Evolutionary conservation across 208 protist species (phyloP).

Genomic region (Crithidia mellificae): DNA sequence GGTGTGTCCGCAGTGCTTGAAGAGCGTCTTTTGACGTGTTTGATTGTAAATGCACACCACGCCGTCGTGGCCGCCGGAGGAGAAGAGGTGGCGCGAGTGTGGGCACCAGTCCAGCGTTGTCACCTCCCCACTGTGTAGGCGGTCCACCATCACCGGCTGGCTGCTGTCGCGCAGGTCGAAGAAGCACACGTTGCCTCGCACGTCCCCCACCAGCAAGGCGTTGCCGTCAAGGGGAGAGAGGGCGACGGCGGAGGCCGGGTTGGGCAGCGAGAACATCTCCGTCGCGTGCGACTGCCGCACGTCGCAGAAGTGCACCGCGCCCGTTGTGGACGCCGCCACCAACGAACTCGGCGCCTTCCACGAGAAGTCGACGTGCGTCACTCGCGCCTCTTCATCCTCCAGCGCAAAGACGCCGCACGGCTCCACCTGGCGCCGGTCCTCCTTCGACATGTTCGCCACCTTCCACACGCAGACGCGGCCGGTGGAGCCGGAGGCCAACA

Average conservation of each 20-base stretch:
- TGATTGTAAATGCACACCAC: conserved; percentile 74
- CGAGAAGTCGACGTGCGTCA: conserved; percentile 67
- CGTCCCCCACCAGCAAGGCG: conserved; percentile 58
- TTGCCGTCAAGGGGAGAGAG: conserved; percentile 64
- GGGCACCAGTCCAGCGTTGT: conserved; percentile 82
- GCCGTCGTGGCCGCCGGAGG: conserved; percentile 72
- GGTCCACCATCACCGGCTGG: conserved; percentile 43
- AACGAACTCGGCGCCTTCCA: conserved; percentile 59
- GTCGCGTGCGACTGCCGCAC: conserved; percentile 36
- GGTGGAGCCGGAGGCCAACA: conserved; percentile 61
- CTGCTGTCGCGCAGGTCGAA: conserved; percentile 74
- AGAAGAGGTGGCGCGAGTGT: conserved; percentile 81
- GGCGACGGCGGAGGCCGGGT: conserved; percentile 40
- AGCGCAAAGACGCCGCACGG: conserved; percentile 46
- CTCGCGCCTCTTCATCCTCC: conserved; percentile 52
- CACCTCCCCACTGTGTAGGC: conserved; percentile 67
- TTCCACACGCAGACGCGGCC: conserved; percentile 72
- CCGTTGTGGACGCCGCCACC: conserved; percentile 45
- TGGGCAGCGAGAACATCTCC: conserved; percentile 56
- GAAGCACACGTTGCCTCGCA: conserved; percentile 55
- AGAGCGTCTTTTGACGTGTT: conserved; percentile 58
- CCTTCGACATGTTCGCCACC: conserved; percentile 74
- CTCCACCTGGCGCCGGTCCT: conserved; percentile 53
- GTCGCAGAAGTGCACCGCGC: conserved; percentile 59
- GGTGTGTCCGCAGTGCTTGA: conserved; percentile 87